phyloP scores from a whole-genome alignment of 2,329 filamentous ascomycete genomes.

The Cyanodermella asteris region DNA sequence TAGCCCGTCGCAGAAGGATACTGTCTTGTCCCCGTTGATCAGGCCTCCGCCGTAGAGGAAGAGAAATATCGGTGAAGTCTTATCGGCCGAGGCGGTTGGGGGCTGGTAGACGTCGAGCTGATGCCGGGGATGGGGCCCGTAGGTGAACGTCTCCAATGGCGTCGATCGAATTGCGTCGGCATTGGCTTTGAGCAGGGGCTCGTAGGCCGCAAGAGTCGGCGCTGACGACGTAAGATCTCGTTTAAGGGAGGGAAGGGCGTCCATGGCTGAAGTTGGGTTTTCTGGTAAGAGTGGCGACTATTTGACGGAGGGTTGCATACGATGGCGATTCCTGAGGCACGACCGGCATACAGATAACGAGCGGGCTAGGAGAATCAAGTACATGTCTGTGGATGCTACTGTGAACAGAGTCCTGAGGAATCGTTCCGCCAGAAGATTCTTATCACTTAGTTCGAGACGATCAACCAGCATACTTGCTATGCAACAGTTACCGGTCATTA shows the following conservation, averaged over 20 bases:
- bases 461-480: no score
- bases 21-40: slow-evolving; percentile 13
- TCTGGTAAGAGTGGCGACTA: background rate
- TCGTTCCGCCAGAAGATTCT: no score
- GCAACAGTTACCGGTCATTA: no score
- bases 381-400: no score
- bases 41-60: slow-evolving; percentile 17
- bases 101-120: slow-evolving; percentile 19
- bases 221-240: slow-evolving; percentile 10
- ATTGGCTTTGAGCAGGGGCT: background rate
- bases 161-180: background rate
- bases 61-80: background rate
- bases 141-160: slow-evolving; percentile 12
- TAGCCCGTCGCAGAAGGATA: slow-evolving; percentile 11
- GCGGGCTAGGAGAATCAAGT: no score
- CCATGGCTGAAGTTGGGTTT: no score
- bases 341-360: no score
- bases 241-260: background rate
- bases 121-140: slow-evolving; percentile 17
- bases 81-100: background rate
- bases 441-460: no score
- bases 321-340: no score
- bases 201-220: background rate
- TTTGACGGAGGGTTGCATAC: no score
- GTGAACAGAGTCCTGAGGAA: no score